Base-by-base conservation (phyloP, 768 basidiomycete species). In the Podaxis sp. region DNA sequence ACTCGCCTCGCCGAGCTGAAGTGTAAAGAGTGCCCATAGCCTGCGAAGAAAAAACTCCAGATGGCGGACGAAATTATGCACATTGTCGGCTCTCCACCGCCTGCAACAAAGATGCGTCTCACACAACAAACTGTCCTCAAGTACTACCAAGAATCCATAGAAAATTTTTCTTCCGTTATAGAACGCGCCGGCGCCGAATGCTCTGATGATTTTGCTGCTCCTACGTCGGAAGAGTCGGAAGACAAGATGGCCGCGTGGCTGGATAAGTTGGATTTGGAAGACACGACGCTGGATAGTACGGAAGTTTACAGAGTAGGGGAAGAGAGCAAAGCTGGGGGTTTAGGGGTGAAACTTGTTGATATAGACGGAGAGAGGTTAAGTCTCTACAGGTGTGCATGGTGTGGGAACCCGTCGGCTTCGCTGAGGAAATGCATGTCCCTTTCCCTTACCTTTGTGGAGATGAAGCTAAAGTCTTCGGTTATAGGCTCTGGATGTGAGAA, bases 331-430 rank as follows among this genome's bases (percentile, higher is more conserved):
- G 2, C 36, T 17, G 57, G 43, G n/a, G n/a, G 17, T 12, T 49
- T 49, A 37, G 36, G 29, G 29, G 57, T 47, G 29, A 54, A 37
- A 6, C n/a, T 54, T 29, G 41, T 29, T 29, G 50, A 11, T 11
- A 9, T 59, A 8, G 50, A 41, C 25, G 50, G 50, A 13, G 36
- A 40, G 5, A 52, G 22, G 7, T 81, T 86, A 7, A 77, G 71
- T 40, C 71, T 90, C 46, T 88, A 85, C 71, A 73, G 79, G 25
- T 90, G 88, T 66, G 85, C 86, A 25, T 85, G 81, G 79, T 89
- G 88, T 64, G 77, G 81, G 5, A 88, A 87, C 61, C 86, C 86
- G 5, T 87, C 53, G 22, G 62, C 63, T n/a, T 53, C 46, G 25
- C 55, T 57, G n/a, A 60, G 50, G 47, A 63, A 57, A 46, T 63